Evolutionary conservation across 495 filamentous ascomycete species (phyloP).

Genomic region (Cercophora sp.): DNA sequence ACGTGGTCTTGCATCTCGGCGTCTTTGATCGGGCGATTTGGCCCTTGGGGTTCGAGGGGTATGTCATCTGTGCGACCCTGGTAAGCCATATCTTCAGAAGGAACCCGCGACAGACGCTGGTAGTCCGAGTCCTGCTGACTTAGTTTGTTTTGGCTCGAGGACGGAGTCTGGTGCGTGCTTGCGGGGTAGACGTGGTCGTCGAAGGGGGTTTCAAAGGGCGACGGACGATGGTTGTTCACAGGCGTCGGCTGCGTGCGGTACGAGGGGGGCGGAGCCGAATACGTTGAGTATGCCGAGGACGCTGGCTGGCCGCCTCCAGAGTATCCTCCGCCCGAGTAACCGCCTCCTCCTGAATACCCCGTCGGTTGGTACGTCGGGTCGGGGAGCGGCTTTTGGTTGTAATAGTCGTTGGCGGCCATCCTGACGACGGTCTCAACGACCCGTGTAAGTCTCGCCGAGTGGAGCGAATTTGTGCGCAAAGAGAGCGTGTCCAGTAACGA

Average conservation of each 20-base stretch:
- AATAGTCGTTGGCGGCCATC: constrained; percentile 86
- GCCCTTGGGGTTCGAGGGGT: constrained; percentile 54
- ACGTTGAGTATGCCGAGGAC: constrained; percentile 35
- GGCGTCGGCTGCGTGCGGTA: constrained; percentile 22
- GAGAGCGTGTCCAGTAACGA: constrained; percentile 1
- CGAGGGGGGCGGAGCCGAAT: constrained; percentile 28
- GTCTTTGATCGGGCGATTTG: constrained; percentile 26
- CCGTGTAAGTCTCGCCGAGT: neutral
- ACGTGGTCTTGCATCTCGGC: constrained; percentile 49
- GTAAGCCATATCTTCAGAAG: constrained; percentile 37
- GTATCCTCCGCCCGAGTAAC: too few relatives aligned
- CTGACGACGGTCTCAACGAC: too few relatives aligned
- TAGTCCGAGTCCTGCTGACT: constrained; percentile 53
- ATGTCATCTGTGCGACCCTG: constrained; percentile 56
- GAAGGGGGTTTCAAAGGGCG: constrained; percentile 55
- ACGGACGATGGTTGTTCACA: constrained; percentile 29
- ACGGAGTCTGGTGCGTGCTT: constrained; percentile 32
- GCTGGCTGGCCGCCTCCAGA: constrained; percentile 28
- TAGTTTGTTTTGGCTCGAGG: constrained; percentile 42
- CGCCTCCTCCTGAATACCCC: constrained; percentile 21
- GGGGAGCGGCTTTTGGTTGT: constrained; percentile 51
- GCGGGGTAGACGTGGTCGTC: constrained; percentile 60
- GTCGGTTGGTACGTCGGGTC: constrained; percentile 25
- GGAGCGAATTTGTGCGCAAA: neutral
- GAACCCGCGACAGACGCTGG: constrained; percentile 43